Evolutionary conservation across 306 rosid genomes (phyloP).

Genomic region (Cucumis cinereus): DNA sequence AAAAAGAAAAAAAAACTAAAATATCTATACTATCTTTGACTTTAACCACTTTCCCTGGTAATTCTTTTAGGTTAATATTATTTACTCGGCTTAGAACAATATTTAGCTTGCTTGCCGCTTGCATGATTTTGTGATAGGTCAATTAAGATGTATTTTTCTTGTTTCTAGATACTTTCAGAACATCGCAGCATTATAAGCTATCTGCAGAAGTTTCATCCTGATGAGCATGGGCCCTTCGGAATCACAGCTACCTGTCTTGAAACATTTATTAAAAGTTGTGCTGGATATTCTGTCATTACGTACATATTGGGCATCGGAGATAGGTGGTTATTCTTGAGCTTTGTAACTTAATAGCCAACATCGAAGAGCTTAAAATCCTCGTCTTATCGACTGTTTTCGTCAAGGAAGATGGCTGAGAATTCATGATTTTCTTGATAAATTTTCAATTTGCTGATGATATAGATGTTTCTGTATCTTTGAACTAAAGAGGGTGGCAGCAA

Average conservation of each 20-base stretch:
- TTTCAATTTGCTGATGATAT: not conserved
- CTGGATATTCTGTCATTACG: slow-evolving; percentile 99
- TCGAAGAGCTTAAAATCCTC: not conserved
- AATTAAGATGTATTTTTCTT: slow-evolving; percentile 16
- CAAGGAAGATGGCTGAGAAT: not conserved
- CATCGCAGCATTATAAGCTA: slow-evolving; percentile 92
- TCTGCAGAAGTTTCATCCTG: slow-evolving; percentile 91
- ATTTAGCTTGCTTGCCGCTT: slow-evolving; percentile 7
- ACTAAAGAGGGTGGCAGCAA: not conserved
- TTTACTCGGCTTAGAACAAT: not conserved
- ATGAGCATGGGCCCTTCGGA: slow-evolving; percentile 94
- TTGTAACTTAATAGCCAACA: not conserved
- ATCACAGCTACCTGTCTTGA: slow-evolving; percentile 90
- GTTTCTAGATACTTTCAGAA: slow-evolving; percentile 72
- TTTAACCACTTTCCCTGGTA: not conserved
- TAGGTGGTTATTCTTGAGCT: slow-evolving; percentile 44
- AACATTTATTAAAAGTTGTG: slow-evolving; percentile 95
- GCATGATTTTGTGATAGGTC: slow-evolving; percentile 6
- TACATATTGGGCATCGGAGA: slow-evolving; percentile 97
- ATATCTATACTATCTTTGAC: not conserved
- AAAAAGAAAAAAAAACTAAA: too few relatives aligned
- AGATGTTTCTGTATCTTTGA: not conserved
- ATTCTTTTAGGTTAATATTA: not conserved
- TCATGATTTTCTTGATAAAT: not conserved
- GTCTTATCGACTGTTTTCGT: not conserved